Evolutionary conservation across 352 stramenopile genomes (phyloP), one percentile per base, ranked within the genome.

Genomic region (Blastocystis sp.): DNA sequence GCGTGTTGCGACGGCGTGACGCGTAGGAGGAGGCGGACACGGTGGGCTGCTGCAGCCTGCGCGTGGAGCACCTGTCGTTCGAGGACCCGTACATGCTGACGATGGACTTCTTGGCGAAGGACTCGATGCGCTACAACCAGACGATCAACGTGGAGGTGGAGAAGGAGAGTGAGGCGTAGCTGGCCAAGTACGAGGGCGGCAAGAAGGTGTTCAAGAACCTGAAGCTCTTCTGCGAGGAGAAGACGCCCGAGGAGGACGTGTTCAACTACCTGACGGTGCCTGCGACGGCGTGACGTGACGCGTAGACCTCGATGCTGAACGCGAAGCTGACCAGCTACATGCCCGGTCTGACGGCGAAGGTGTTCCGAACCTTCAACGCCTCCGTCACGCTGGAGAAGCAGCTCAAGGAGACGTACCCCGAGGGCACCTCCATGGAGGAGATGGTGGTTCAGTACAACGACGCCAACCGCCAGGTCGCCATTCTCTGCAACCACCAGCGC

Each of bases 281-380:
- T 0, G 0, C 45, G 9, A 0, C 45, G 9, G 16, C 45, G 9
- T 16, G 0, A 55, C 19, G 96, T 93, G 19, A 95, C 31, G 9
- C 88, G 16, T 16, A 79, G 24, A 76, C 81, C 1, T 45, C 4
- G 19, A 19, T 98, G 81, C 93, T 99, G 60, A 99, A 99, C 94
- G 95, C 96, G 76, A 96, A 99, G 92, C 92, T 99, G 78, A 98
- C 97, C 88, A 96, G 94, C 41, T 95, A 99, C 67, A 99, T 99
- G 97, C 95, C 97, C 26, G 98, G 98, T 0, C 93, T 99, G 3
- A 98, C 96, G 41, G 98, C 97, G 66, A 99, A 99, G 92, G 98
- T 99, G 0, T 99, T 99, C 92, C 96, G 98, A 97, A 99, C 98
- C 39, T 99, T 98, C 93, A 99, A 99, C 93, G 98, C 98, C 3